Conservation (phyloP, 2,329 filamentous ascomycete genomes). For the Hypoxylon sp. region DNA sequence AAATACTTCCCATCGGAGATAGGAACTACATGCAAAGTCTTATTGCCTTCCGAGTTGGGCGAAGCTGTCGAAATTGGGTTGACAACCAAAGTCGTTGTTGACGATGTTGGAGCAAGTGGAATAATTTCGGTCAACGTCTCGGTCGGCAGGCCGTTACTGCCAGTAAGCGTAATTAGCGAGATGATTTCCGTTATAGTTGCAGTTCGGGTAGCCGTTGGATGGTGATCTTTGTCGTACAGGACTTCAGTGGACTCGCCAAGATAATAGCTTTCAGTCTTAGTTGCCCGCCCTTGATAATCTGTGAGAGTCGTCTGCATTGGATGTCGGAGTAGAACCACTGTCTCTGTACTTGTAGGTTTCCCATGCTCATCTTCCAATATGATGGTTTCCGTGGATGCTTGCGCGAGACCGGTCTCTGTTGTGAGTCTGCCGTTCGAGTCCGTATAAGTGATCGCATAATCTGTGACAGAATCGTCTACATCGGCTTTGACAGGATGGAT, state of each 20-base stretch:
- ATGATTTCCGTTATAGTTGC: conserved; percentile 34
- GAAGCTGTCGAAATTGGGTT: conserved; percentile 34
- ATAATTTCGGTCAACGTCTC: conserved; percentile 37
- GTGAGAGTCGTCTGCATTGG: conserved; percentile 38
- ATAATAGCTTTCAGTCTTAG: conserved; percentile 43
- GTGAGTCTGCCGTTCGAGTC: conserved; percentile 35
- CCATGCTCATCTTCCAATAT: conserved; percentile 35
- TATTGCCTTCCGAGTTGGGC: conserved; percentile 18
- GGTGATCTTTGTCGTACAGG: conserved; percentile 31
- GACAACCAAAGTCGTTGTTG: conserved; percentile 27
- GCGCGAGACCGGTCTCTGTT: conserved; percentile 33
- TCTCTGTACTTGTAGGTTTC: conserved; percentile 35
- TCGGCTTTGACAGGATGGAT: conserved; percentile 35
- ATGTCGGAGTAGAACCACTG: conserved; percentile 1
- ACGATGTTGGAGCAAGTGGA: conserved; percentile 43
- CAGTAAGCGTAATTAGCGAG: conserved; percentile 31
- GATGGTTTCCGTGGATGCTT: conserved; percentile 1
- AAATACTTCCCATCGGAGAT: conserved; percentile 53
- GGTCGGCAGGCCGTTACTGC: conserved; percentile 38
- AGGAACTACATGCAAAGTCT: conserved; percentile 29
- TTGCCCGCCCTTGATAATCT: conserved; percentile 43
- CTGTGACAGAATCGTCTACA: conserved; percentile 19
- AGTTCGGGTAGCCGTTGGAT: conserved; percentile 42
- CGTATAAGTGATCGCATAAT: conserved; percentile 20
- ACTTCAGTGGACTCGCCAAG: conserved; percentile 21